Evolutionary conservation across 2,329 filamentous ascomycete genomes (phyloP), one percentile per base, ranked within the genome.

Genomic region (Periconia macrospinosa): DNA sequence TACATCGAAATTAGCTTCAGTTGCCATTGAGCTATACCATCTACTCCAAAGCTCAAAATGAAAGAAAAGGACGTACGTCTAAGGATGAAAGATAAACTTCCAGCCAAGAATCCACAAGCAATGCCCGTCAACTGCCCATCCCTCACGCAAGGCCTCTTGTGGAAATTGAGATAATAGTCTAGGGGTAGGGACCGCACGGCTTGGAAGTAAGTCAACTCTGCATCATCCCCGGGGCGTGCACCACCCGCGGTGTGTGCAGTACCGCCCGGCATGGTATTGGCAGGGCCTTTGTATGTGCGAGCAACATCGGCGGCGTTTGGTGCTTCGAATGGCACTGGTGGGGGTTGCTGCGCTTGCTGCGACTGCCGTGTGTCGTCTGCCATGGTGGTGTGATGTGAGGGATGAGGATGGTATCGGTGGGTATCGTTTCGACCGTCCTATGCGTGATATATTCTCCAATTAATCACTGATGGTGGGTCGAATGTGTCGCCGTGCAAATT

Each of bases 51-150:
- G 11, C 15, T n/a, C 5, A 37, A 13, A 37, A 10, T 37, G 15
- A n/a, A 27, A 42, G 3, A 18, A 55, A 8, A 35, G 17, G 14
- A 53, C 80, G 62, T 79, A 95, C 92, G 88, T 77, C 89, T 86
- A 61, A 91, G 76, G 19, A 97, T 79, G 65, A 87, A 89, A 58
- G 88, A 84, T 50, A 92, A 66, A 54, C 86, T 88, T 50, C 92
- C 93, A 30, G 91, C 75, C 3, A 83, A 88, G 58, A 91, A 89
- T 3, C 91, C 94, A 2, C 85, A 82, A 1, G 85, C 89, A 65
- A 99, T 95, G 20, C 92, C 94, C 1, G 89, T 86, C 62, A 97
- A 78, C 49, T 96, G 80, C 2, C 90, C 88, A 69, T 96, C 88
- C 56, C 92, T 82, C 18, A 91, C 89, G 73, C 94, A 97, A 0